Evolutionary conservation across 2,329 filamentous ascomycete species (phyloP).

Genomic region (Daldinia eschscholtzii): DNA sequence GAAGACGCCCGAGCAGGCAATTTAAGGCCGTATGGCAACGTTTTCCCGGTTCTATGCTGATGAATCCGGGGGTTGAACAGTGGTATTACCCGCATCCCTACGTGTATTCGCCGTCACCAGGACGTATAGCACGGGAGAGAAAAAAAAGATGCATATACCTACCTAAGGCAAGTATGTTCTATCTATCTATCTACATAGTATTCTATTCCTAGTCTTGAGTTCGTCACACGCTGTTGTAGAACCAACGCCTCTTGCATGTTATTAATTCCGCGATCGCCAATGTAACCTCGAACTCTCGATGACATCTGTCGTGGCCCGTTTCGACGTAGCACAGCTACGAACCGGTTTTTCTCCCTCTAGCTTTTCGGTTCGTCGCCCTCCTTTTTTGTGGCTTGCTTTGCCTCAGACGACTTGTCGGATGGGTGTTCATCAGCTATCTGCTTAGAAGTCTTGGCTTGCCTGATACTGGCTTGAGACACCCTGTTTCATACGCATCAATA

Average conservation of each 20-base stretch:
- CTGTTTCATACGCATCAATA: background rate
- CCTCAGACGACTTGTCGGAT: background rate
- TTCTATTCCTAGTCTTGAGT: background rate
- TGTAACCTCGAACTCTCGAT: constrained; percentile 28
- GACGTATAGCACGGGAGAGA: background rate
- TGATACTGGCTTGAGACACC: background rate
- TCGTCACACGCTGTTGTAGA: constrained; percentile 8
- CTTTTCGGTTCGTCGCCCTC: constrained; percentile 2
- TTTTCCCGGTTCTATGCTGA: background rate
- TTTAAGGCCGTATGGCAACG: constrained; percentile 1
- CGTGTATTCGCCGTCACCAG: constrained; percentile 6
- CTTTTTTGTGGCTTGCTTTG: background rate
- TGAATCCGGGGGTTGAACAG: background rate
- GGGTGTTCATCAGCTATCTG: background rate
- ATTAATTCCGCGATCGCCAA: background rate
- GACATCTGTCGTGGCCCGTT: constrained; percentile 33
- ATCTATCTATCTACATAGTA: too few relatives aligned
- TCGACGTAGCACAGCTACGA: constrained; percentile 24
- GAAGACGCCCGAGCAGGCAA: too few relatives aligned
- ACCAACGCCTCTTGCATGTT: constrained; percentile 8
- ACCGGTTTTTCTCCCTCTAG: background rate
- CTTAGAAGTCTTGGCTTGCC: background rate
- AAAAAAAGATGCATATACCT: background rate
- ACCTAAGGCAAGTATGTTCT: too few relatives aligned
- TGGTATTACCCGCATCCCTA: background rate